Base-by-base conservation (phyloP, 108 stramenopile species). In the Discostella stelligeroides region DNA sequence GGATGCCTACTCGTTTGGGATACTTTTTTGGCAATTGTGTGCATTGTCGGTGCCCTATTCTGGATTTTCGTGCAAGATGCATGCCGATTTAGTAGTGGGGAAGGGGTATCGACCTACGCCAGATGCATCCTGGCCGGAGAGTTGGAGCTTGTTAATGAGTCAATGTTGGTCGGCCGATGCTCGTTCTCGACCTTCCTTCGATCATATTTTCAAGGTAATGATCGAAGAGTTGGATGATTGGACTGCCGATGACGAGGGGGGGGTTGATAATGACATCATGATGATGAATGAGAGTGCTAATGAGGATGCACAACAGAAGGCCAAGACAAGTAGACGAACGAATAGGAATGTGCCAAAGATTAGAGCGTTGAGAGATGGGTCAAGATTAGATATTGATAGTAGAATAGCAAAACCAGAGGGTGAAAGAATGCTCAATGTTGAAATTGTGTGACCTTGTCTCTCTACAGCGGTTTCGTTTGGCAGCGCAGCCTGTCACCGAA, bases 21-120 rank as follows among this genome's bases (percentile, higher is more conserved):
- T 95, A 23, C 68, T 95, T n/a, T 89, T 92, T 25, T 92, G 88
- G 88, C 94, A 95, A 56, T 76, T 92, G 30, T 95, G 94, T 55
- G 85, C 94, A 7, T 65, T 95, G 25, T 83, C 87, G 34, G 86
- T 86, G n/a, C 94, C 94, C 0, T 95, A 85, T 67, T 80, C 86
- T 0, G 88, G 86, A 20, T 86, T 82, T 43, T 71, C 73, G n/a
- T 83, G 84, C 15, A 87, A 84, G 60, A 81, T 84, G 79, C 94
- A 95, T 72, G 81, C 89, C 3, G 89, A 91, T 18, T 27, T 73
- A 48, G 90, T 95, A 1, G 86, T 95, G 0, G 75, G 68, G 27
- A 71, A 73, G 66, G 91, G 91, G 27, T 68, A 86, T n/a, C 62
- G 94, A 30, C 94, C 94, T 0, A 85, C 75, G 50, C 77, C 79